Evolutionary conservation across 1,139 yeast genomes (phyloP).

Genomic region (Kurtzmaniella quercitrusa): DNA sequence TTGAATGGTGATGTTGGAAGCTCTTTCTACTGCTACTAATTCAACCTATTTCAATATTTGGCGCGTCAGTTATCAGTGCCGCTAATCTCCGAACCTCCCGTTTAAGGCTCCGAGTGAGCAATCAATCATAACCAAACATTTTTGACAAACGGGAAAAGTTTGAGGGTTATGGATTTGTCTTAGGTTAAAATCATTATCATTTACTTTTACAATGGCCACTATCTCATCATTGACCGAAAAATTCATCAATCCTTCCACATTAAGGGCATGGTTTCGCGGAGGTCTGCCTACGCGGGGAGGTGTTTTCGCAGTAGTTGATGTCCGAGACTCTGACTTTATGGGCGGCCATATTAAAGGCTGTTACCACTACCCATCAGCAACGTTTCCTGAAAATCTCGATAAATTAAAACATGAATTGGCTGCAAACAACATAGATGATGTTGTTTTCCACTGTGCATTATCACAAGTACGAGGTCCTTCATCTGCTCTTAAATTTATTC

Average conservation of each 20-base stretch:
- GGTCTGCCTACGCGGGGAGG: slow-evolving; percentile 34
- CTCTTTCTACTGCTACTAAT: too few species aligned
- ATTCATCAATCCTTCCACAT: slow-evolving; percentile 41
- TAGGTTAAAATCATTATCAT: too few species aligned
- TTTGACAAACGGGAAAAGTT: too few species aligned
- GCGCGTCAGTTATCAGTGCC: too few species aligned
- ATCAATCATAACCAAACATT: too few species aligned
- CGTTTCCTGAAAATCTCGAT: slow-evolving; percentile 40
- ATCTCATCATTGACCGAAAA: slow-evolving; percentile 27
- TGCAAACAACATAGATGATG: slow-evolving; percentile 38
- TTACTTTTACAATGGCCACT: slow-evolving; percentile 14
- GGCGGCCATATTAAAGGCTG: slow-evolving; percentile 70
- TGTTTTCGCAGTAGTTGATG: slow-evolving; percentile 73
- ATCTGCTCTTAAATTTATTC: slow-evolving; percentile 64
- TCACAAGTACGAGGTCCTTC: slow-evolving; percentile 91
- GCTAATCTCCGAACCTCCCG: too few species aligned
- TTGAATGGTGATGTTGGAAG: too few species aligned
- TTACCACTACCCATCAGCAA: slow-evolving; percentile 57
- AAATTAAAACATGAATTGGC: slow-evolving; percentile 36
- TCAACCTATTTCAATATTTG: too few species aligned
- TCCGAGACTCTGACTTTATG: slow-evolving; percentile 70
- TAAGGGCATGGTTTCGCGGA: slow-evolving; percentile 42
- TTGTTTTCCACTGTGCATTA: slow-evolving; percentile 86
- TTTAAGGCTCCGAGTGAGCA: too few species aligned
- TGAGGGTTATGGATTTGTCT: too few species aligned